These are phyloP conservation scores for Phytophthora pini DNA, from an alignment of 352 stramenopile genomes.

Conservation along the genomic window DNA sequence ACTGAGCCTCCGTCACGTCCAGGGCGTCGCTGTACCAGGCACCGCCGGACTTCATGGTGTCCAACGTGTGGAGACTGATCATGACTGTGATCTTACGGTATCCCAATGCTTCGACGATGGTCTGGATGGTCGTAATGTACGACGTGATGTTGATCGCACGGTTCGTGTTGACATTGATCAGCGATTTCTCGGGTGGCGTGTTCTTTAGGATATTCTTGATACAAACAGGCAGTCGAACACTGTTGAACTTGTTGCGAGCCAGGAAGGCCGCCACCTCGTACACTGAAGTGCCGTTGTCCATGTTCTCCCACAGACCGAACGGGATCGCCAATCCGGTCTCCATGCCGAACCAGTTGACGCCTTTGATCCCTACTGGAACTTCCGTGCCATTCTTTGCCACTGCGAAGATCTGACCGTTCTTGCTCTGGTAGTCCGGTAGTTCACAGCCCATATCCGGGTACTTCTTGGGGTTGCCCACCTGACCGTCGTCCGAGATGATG, in stretches of 20 bases:
- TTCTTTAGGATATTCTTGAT: slow-evolving; percentile 64
- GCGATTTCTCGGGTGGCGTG: slow-evolving; percentile 37
- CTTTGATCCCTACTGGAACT: slow-evolving; percentile 59
- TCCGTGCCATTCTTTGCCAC: slow-evolving; percentile 61
- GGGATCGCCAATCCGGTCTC: slow-evolving; percentile 59
- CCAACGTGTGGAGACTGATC: slow-evolving; percentile 73
- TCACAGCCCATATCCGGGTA: slow-evolving; percentile 59
- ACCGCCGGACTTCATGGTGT: slow-evolving; percentile 48
- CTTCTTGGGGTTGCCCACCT: slow-evolving; percentile 54
- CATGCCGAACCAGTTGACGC: slow-evolving; percentile 82
- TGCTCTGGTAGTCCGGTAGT: slow-evolving; percentile 64
- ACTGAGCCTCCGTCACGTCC: slow-evolving; percentile 55
- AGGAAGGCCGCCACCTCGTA: slow-evolving; percentile 72
- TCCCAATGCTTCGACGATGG: slow-evolving; percentile 55
- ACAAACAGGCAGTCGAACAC: slow-evolving; percentile 58
- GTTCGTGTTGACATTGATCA: slow-evolving; percentile 71
- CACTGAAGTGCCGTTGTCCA: slow-evolving; percentile 72
- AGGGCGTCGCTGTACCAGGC: slow-evolving; percentile 61
- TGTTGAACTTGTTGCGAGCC: slow-evolving; percentile 74
- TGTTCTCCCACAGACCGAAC: slow-evolving; percentile 80
- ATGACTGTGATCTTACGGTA: slow-evolving; percentile 71
- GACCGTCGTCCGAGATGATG: slow-evolving; percentile 54
- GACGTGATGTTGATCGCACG: slow-evolving; percentile 64
- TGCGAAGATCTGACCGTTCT: slow-evolving; percentile 52
- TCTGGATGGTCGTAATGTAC: slow-evolving; percentile 62